Conservation (phyloP, 2,329 filamentous ascomycete species). For the Fusarium mexicanum region DNA sequence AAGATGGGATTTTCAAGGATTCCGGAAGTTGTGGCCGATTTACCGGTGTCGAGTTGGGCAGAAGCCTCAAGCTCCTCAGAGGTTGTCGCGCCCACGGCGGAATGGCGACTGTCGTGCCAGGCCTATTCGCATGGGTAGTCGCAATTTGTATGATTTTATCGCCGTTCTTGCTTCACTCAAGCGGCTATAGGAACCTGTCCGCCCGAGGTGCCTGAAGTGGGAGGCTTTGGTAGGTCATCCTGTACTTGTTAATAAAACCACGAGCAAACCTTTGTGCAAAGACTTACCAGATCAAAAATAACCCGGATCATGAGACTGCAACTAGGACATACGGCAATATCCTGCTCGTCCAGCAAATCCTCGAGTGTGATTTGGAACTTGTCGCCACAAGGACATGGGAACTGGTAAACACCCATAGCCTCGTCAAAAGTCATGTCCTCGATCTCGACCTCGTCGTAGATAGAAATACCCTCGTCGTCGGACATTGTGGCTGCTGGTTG, state of each 20-base stretch:
- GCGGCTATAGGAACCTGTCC: conserved; percentile 54
- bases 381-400: conserved; percentile 97
- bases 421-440: conserved; percentile 96
- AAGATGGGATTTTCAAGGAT: neutral
- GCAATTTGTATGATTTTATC: conserved; percentile 3
- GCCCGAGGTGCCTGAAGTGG: conserved; percentile 44
- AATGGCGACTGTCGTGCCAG: neutral
- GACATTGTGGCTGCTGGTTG: conserved; percentile 58
- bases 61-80: neutral
- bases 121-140: neutral
- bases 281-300: conserved; percentile 83
- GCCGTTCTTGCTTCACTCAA: conserved; percentile 39
- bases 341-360: conserved; percentile 87
- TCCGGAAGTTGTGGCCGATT: neutral
- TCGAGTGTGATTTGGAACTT: conserved; percentile 89
- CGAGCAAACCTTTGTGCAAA: neutral
- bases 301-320: conserved; percentile 97
- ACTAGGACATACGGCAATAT: conserved; percentile 96
- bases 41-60: neutral
- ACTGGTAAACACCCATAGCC: conserved; percentile 87
- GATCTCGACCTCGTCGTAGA: conserved; percentile 98
- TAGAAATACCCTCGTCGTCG: conserved; percentile 72
- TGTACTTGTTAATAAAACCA: conserved; percentile 31
- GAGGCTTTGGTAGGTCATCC: conserved; percentile 57
- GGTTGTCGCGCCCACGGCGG: neutral